Evolutionary conservation across 345 rosid species (phyloP).

Genomic region (Eucalyptus pauciflora): DNA sequence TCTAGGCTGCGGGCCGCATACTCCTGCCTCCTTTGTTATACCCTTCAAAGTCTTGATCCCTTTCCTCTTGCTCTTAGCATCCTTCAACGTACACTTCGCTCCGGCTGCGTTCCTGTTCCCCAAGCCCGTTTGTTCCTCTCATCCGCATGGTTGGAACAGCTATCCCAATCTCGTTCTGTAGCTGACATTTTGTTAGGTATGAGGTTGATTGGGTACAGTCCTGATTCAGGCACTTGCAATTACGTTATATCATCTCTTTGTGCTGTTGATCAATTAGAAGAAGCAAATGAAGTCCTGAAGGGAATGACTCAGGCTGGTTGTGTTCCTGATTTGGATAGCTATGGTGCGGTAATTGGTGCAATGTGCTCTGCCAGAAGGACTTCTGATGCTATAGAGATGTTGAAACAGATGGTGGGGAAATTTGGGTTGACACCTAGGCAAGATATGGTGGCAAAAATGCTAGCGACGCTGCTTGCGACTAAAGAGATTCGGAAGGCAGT

Average conservation of each 20-base stretch:
- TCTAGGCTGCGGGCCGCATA: constrained; percentile 31
- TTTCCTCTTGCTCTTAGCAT: constrained; percentile 58
- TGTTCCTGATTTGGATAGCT: constrained; percentile 68
- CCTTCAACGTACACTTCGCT: constrained; percentile 64
- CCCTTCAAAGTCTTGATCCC: constrained; percentile 51
- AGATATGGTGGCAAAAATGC: constrained; percentile 45
- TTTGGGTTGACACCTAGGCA: constrained; percentile 52
- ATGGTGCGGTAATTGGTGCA: constrained; percentile 30
- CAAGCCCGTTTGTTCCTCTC: constrained; percentile 51
- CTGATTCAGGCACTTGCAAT: constrained; percentile 62
- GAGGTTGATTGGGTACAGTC: constrained; percentile 56
- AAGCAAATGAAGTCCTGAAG: constrained; percentile 56
- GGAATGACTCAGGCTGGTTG: constrained; percentile 50
- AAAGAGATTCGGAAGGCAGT: constrained; percentile 58
- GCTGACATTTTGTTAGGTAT: constrained; percentile 32
- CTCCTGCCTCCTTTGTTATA: constrained; percentile 49
- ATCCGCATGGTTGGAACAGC: constrained; percentile 44
- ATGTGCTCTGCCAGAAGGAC: constrained; percentile 51
- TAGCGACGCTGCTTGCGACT: constrained; percentile 47
- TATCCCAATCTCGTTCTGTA: constrained; percentile 19
- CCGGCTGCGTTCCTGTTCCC: constrained; percentile 57
- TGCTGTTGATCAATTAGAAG: constrained; percentile 50
- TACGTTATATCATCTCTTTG: constrained; percentile 57
- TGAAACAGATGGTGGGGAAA: constrained; percentile 69
- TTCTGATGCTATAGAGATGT: constrained; percentile 32